Percentiles rank a stretch among this genome's conserved stretches.
Evolutionary conservation across 2,329 filamentous ascomycete genomes (phyloP).

Genomic region (Ophiostoma quercus): DNA sequence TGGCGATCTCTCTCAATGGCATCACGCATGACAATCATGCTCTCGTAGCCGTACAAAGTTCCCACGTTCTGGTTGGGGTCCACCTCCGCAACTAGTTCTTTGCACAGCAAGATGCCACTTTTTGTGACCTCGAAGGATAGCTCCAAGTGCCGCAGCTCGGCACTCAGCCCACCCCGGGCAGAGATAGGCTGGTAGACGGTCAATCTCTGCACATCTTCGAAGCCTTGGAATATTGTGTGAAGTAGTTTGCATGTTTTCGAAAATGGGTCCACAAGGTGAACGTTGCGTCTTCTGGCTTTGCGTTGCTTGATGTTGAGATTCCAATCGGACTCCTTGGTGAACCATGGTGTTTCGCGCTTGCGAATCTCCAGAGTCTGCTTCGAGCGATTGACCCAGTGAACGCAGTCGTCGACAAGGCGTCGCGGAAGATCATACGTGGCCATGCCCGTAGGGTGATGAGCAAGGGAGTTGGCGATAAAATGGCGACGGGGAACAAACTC

Average conservation of each 20-base stretch:
- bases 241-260: slow-evolving; percentile 40
- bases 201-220: slow-evolving; percentile 43
- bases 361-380: slow-evolving; percentile 44
- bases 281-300: slow-evolving; percentile 25
- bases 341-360: slow-evolving; percentile 33
- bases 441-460: accelerated
- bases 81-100: slow-evolving; percentile 47
- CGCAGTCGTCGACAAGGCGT: slow-evolving; percentile 46
- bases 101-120: slow-evolving; percentile 40
- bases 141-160: slow-evolving; percentile 50
- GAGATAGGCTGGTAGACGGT: slow-evolving; percentile 42
- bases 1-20: slow-evolving; percentile 35
- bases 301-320: slow-evolving; percentile 31
- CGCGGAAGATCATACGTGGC: slow-evolving; percentile 50
- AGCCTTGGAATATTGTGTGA: slow-evolving; percentile 43
- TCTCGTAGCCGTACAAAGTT: slow-evolving; percentile 54
- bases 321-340: slow-evolving; percentile 33
- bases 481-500: slow-evolving; percentile 23
- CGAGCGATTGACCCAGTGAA: slow-evolving; percentile 55
- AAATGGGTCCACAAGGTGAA: slow-evolving; percentile 46
- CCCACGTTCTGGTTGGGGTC: slow-evolving; percentile 55
- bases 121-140: slow-evolving; percentile 50
- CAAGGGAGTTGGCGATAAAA: slow-evolving; percentile 12
- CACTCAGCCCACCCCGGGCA: slow-evolving; percentile 31
- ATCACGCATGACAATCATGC: slow-evolving; percentile 54